Evolutionary conservation across 345 rosid genomes (phyloP).

Genomic region (Hibiscus mutabilis): DNA sequence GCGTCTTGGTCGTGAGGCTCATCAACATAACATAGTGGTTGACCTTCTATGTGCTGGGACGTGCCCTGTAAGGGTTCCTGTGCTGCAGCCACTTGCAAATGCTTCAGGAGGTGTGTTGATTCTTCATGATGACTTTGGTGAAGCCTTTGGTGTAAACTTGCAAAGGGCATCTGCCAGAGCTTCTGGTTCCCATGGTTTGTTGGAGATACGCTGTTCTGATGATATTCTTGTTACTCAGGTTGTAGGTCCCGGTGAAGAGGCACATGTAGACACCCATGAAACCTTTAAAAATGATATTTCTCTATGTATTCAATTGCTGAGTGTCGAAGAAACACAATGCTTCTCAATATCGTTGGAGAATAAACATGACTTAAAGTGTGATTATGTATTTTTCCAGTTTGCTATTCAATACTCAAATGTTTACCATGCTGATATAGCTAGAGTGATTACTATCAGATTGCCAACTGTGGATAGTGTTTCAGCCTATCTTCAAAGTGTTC

Average conservation of each 20-base stretch:
- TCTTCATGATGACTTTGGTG: constrained; percentile 98
- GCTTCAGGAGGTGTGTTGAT: constrained; percentile 94
- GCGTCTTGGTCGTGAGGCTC: constrained; percentile 72
- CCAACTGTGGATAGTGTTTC: constrained; percentile 84
- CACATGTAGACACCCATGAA: constrained; percentile 66
- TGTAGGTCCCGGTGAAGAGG: constrained; percentile 97
- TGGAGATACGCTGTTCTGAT: constrained; percentile 94
- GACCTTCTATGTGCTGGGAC: constrained; percentile 98
- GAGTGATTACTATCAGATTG: constrained; percentile 77
- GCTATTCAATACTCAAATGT: constrained; percentile 64
- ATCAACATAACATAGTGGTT: constrained; percentile 61
- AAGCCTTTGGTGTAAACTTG: constrained; percentile 94
- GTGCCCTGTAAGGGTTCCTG: constrained; percentile 84
- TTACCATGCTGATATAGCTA: constrained; percentile 81
- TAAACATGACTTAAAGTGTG: constrained; percentile 66
- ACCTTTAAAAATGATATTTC: constrained; percentile 59
- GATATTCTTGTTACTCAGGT: constrained; percentile 86
- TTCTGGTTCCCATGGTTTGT: constrained; percentile 34
- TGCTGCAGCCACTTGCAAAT: constrained; percentile 90
- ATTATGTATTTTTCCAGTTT: constrained; percentile 76
- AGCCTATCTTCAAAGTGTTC: constrained; percentile 76
- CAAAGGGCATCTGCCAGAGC: constrained; percentile 79
- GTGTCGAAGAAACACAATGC: constrained; percentile 94
- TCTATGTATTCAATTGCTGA: constrained; percentile 70
- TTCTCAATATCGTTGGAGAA: constrained; percentile 82